Evolutionary conservation across 768 basidiomycete genomes (phyloP).

Genomic region (Exsudoporus frostii): DNA sequence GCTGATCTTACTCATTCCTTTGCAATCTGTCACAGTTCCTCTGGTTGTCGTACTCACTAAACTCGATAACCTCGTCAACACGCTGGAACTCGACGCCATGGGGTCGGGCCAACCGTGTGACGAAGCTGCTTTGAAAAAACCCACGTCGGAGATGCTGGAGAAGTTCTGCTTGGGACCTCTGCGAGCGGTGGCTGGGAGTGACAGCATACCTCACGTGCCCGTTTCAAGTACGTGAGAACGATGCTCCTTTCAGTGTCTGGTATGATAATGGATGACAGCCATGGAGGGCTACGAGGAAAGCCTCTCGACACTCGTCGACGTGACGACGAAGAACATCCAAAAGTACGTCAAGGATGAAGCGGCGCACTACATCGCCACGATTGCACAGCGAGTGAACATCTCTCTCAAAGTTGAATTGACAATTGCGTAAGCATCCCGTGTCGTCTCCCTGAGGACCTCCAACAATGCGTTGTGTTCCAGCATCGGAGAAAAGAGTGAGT

Average conservation of each 20-base stretch:
- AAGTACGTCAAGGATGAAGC: background rate
- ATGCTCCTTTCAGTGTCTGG: background rate
- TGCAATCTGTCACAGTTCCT: background rate
- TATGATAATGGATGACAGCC: background rate
- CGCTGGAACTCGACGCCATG: background rate
- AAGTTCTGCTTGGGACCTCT: background rate
- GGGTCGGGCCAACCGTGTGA: background rate
- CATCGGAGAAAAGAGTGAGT: constrained; percentile 2
- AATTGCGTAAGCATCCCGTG: background rate
- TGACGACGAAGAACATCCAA: background rate
- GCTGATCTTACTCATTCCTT: background rate
- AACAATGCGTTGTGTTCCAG: background rate
- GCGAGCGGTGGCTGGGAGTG: background rate
- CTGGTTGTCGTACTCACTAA: constrained; percentile 8
- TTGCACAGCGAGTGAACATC: background rate
- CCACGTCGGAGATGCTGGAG: background rate
- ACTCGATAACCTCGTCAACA: background rate
- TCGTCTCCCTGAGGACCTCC: background rate
- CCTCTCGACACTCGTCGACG: background rate
- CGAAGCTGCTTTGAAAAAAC: background rate
- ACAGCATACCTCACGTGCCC: background rate
- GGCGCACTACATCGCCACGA: background rate
- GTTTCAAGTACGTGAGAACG: constrained; percentile 1
- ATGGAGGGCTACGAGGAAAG: background rate
- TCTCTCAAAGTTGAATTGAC: background rate